Base-by-base conservation (phyloP, 495 filamentous ascomycete species). In the Neurospora sp. region DNA sequence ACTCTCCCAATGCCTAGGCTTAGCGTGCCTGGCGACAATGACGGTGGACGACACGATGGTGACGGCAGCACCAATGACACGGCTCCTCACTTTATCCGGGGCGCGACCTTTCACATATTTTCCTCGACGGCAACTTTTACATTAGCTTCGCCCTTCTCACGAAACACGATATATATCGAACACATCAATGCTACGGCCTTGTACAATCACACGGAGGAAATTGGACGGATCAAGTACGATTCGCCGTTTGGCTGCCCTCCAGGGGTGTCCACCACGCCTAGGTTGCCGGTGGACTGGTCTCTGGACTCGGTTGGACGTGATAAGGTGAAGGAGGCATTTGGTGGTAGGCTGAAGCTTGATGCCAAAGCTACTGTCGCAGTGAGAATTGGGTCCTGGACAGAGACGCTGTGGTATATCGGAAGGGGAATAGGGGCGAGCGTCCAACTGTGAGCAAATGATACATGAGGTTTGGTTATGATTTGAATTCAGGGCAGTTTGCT, bases 111-210 rank as follows among this genome's bases (percentile, higher is more conserved):
- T 77, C 93, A 97, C 81, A 76, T 99, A 74, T 87, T 93, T 74
- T 93, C 93, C 38, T 96, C 92, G 12, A 95, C 92, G 1, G 95
- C 94, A 37, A 88, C 91, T 4, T 97, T 99, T 83, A 90, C 88
- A 1, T 85, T 99, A 42, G 85, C 87, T 59, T 97, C 94, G 3
- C 96, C 96, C 0, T 84, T 97, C 4, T 81, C 83, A 53, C 82
- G 89, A 71, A 91, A 90, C 22, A 91, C 87, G 1, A 79, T 99
- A 22, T 91, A 87, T 72, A 85, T 99, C 75, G 91, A 92, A 22
- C 86, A 83, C 47, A 84, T 99, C 71, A 89, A 97, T 76, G 96
- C 94, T 20, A 94, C 91, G 1, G 93, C 96, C 0, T 90, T 89
- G 74, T 96, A 98, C 75, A 91, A 94, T 73, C 85, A 93, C 70